These are phyloP conservation scores for Diaporthe citri DNA, from an alignment of 2,329 filamentous ascomycete species.

Conservation along the genomic window DNA sequence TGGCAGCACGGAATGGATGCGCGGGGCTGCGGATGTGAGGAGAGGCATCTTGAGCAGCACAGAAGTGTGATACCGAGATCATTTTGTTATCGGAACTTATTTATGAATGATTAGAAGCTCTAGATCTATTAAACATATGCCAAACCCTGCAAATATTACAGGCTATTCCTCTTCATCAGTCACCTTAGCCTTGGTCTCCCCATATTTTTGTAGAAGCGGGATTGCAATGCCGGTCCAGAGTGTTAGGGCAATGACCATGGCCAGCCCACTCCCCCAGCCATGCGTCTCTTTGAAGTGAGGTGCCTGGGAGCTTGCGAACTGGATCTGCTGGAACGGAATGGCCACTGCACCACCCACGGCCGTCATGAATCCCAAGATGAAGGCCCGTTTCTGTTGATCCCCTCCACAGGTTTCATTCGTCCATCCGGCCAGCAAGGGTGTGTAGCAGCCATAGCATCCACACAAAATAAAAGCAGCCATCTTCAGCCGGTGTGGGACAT, in stretches of 20 bases:
- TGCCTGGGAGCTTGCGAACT: conserved; percentile 53
- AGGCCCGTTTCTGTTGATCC: conserved; percentile 58
- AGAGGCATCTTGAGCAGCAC: neutral
- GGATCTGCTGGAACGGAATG: conserved; percentile 55
- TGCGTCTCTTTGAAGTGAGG: conserved; percentile 52
- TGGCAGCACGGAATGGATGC: neutral
- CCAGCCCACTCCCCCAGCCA: conserved; percentile 51
- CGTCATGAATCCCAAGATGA: conserved; percentile 55
- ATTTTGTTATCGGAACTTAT: neutral
- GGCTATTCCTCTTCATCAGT: conserved; percentile 30
- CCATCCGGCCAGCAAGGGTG: conserved; percentile 56
- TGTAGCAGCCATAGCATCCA: conserved; percentile 57
- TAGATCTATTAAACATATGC: neutral
- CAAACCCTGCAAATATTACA: neutral
- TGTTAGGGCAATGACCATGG: conserved; percentile 50
- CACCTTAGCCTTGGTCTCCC: conserved; percentile 35
- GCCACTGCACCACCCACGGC: conserved; percentile 53
- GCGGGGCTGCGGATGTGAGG: no score
- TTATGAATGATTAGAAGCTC: neutral
- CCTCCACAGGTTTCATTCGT: conserved; percentile 55
- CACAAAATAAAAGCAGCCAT: conserved; percentile 56
- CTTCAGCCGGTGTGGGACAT: conserved; percentile 51
- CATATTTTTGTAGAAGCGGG: conserved; percentile 45
- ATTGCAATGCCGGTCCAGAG: conserved; percentile 51
- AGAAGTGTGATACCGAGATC: neutral